These are phyloP conservation scores for Eleusine coracana DNA, from an alignment of 176 grass and related monocot species.

Conservation along the genomic window DNA sequence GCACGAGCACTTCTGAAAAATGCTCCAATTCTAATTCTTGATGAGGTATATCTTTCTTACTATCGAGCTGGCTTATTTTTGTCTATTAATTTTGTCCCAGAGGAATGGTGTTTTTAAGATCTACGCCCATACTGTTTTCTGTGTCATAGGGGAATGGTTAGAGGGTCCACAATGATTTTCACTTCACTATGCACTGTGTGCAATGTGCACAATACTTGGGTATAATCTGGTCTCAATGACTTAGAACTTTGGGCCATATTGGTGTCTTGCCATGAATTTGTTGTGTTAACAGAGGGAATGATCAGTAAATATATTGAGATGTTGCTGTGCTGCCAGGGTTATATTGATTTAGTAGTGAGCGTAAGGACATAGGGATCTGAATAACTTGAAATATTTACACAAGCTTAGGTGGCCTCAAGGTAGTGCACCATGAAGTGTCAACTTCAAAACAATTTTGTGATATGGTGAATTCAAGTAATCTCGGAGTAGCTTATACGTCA, in stretches of 20 bases:
- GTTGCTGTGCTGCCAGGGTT: background rate
- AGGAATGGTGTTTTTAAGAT: background rate
- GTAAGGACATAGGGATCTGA: background rate
- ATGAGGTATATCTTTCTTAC: constrained; percentile 70
- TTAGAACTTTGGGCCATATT: background rate
- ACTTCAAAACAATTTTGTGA: background rate
- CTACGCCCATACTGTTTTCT: background rate
- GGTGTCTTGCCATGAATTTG: background rate
- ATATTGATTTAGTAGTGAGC: background rate
- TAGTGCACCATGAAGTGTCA: background rate
- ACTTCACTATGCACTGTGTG: background rate
- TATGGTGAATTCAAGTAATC: background rate
- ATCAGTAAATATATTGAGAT: background rate
- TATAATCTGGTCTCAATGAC: background rate
- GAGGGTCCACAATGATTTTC: background rate
- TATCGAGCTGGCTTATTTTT: constrained; percentile 1
- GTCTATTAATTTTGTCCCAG: background rate
- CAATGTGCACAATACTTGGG: background rate
- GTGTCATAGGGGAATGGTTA: background rate
- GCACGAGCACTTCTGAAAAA: constrained; percentile 92
- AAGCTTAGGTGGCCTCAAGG: background rate
- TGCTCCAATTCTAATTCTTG: constrained; percentile 93
- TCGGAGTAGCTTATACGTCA: background rate
- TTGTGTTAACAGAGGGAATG: background rate
- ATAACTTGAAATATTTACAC: background rate